Base-by-base conservation (phyloP, 495 filamentous ascomycete genomes). In the Annulohypoxylon stygium region DNA sequence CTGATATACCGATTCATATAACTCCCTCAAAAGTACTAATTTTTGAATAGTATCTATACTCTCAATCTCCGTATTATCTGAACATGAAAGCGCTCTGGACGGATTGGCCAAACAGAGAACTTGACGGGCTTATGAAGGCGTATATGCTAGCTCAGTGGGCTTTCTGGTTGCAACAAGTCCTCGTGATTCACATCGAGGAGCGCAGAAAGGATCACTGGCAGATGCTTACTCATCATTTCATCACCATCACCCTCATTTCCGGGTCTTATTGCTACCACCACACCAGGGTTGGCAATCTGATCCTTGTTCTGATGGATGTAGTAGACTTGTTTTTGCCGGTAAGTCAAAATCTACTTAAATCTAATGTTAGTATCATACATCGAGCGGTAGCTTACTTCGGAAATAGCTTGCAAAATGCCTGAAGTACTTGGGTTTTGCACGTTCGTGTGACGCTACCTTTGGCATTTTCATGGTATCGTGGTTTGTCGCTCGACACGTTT, bases 121-220 rank as follows among this genome's bases (percentile, higher is more conserved):
- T 97, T 33, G 82, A 81, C 16, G 91, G 90, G 4, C 77, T 91
- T 12, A 88, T 93, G 81, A 99, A 99, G 82, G 92, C 89, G 84
- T 99, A 99, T 78, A 93, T 97, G 72, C 86, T 99, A 51, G 92
- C 91, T 26, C 95, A 98, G 80, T 91, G 94, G 76, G 90, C 93
- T 14, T 99, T 98, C 78, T 97, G 93, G 90, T 75, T 98, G 18
- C 97, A 99, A 81, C 94, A 97, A 82, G 92, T 99, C 68, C 81
- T 98, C 45, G 93, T 97, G 53, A 91, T 99, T 76, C 91, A 98
- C 81, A 92, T 98, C 67, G 97, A 99, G 79, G 91, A 97, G 81
- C 88, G 92, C 69, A 86, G 96, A 59, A 99, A 99, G 81, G 96
- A 99, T 75, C 91, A 97, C 80, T 91, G 89, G 78, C 96, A 98